Evolutionary conservation across 139 green algal species (phyloP).

Genomic region (Axilococcus clingmanii): DNA sequence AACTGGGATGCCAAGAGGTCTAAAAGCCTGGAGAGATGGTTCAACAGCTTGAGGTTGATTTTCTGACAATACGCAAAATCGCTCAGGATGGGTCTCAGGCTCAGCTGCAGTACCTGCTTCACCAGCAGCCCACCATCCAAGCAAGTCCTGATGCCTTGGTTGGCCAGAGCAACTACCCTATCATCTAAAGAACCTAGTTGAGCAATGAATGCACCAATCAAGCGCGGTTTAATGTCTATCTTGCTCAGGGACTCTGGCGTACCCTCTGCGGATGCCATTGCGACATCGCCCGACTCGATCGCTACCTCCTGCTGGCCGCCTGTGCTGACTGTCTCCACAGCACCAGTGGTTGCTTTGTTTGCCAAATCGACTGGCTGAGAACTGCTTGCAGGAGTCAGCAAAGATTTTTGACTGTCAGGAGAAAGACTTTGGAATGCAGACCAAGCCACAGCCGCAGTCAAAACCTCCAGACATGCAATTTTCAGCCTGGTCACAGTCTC

Average conservation of each 20-base stretch:
- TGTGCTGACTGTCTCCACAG: no score
- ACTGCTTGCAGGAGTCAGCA: no score
- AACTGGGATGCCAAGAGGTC: slow-evolving; percentile 55
- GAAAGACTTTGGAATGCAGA: slow-evolving; percentile 44
- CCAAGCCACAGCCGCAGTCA: slow-evolving; percentile 61
- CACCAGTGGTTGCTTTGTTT: no score
- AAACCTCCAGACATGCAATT: slow-evolving; percentile 66
- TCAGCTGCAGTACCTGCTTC: slow-evolving; percentile 53
- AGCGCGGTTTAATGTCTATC: no score
- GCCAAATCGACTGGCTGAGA: no score
- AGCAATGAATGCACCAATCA: no score
- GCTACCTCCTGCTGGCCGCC: no score
- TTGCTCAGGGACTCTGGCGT: no score
- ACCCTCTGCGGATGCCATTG: no score
- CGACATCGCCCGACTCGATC: no score
- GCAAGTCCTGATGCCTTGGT: slow-evolving; percentile 21
- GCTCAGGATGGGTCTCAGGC: slow-evolving; percentile 69
- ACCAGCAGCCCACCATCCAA: slow-evolving; percentile 33
- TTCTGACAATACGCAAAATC: slow-evolving; percentile 72
- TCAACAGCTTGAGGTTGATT: slow-evolving; percentile 54
- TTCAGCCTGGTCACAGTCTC: slow-evolving; percentile 49
- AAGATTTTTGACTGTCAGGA: neutral
- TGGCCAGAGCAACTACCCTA: neutral
- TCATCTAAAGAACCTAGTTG: no score
- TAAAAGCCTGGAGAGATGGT: slow-evolving; percentile 57